Evolutionary conservation across 2,329 filamentous ascomycete genomes (phyloP).

Genomic region (Phoma sp.): DNA sequence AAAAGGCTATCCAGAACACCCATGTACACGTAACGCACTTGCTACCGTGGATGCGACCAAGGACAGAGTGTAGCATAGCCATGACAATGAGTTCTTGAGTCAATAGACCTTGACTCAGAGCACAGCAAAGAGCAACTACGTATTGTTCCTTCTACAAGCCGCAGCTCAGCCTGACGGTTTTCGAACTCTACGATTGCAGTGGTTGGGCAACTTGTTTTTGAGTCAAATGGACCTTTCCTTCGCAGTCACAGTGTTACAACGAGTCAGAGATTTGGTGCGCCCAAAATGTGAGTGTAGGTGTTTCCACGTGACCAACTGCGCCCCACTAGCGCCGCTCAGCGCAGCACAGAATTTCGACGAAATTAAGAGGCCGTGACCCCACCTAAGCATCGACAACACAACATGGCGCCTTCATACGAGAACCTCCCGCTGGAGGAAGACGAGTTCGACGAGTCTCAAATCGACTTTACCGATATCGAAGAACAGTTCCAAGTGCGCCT

Average conservation of each 20-base stretch:
- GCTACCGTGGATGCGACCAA: too few relatives aligned
- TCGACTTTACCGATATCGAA: constrained; percentile 92
- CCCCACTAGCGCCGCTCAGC: constrained; percentile 15
- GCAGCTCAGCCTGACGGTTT: neutral
- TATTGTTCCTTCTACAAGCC: neutral
- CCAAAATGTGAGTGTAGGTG: neutral
- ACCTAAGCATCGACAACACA: constrained; percentile 48
- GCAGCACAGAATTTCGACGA: constrained; percentile 40
- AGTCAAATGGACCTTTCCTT: neutral
- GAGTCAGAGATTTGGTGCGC: neutral
- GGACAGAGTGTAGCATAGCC: too few relatives aligned
- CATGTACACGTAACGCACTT: too few relatives aligned
- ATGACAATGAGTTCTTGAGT: neutral
- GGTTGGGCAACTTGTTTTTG: too few relatives aligned
- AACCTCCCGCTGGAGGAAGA: constrained; percentile 86
- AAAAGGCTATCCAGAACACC: neutral
- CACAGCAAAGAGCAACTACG: neutral
- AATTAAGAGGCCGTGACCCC: constrained; percentile 27
- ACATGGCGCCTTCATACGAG: constrained; percentile 93
- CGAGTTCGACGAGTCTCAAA: constrained; percentile 90
- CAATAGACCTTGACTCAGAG: neutral
- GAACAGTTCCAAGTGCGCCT: constrained; percentile 96
- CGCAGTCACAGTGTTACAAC: neutral
- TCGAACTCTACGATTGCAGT: neutral
- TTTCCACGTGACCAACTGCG: constrained; percentile 4